Conservation (phyloP, 148 eudicot genomes). For the Rhododendron mucronatum region DNA sequence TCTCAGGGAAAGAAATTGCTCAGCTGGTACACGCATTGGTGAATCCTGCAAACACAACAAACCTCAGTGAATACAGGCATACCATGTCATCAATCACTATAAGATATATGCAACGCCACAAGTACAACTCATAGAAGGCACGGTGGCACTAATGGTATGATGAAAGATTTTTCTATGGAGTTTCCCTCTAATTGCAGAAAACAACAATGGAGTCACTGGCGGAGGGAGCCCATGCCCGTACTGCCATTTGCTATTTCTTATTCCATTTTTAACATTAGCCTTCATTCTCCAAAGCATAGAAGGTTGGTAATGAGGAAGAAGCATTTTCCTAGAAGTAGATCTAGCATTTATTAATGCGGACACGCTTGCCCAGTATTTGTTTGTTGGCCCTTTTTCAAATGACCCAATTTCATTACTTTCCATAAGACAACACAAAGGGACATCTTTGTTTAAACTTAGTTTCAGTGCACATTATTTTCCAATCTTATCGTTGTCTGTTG, state of each 20-base stretch:
- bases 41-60: conserved; percentile 60
- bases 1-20: conserved; percentile 67
- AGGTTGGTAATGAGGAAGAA: not conserved
- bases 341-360: not conserved
- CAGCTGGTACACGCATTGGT: conserved; percentile 86
- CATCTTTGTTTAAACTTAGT: not conserved
- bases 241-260: not conserved
- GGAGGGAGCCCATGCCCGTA: not conserved
- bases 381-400: not conserved
- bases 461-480: not conserved
- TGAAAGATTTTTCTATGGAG: not conserved
- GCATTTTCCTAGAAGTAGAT: not conserved
- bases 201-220: not conserved
- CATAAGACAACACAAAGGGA: not conserved
- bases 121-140: not conserved
- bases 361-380: not conserved
- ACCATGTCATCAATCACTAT: conserved; percentile 1
- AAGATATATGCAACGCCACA: not conserved
- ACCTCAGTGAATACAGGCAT: conserved; percentile 3
- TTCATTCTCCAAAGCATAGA: not conserved
- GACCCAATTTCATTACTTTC: not conserved
- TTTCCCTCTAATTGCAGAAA: conserved; percentile 1
- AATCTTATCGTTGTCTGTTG: not conserved
- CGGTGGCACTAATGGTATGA: not conserved
- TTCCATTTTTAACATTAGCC: not conserved